Evolutionary conservation across 108 stramenopile species (phyloP).

Genomic region (Skeletonema menzelii): DNA sequence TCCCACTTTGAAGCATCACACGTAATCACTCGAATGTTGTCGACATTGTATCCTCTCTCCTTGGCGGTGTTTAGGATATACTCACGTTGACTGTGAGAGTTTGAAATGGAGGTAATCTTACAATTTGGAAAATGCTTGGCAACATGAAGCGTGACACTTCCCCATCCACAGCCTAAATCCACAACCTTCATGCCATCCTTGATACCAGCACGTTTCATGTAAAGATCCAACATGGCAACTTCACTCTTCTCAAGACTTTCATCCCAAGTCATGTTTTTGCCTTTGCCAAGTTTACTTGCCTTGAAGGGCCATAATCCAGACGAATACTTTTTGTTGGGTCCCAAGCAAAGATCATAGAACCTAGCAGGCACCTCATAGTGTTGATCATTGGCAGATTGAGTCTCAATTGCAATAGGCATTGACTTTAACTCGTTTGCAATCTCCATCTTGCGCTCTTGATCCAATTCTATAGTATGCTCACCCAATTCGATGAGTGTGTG

Average conservation of each 20-base stretch:
- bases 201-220: slow-evolving; percentile 84
- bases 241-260: slow-evolving; percentile 76
- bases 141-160: slow-evolving; percentile 86
- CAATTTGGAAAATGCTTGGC: slow-evolving; percentile 60
- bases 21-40: slow-evolving; percentile 89
- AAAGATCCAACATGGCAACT: slow-evolving; percentile 85
- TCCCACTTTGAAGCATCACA: slow-evolving; percentile 66
- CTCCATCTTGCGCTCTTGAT: slow-evolving; percentile 50
- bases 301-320: slow-evolving; percentile 70
- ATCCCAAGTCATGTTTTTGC: slow-evolving; percentile 15
- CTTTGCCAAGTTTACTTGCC: slow-evolving; percentile 48
- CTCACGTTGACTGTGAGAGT: slow-evolving; percentile 83
- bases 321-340: slow-evolving; percentile 93
- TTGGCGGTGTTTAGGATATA: slow-evolving; percentile 83
- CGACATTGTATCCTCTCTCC: slow-evolving; percentile 70
- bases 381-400: slow-evolving; percentile 91
- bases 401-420: slow-evolving; percentile 88
- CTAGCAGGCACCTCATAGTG: slow-evolving; percentile 97
- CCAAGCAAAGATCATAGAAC: slow-evolving; percentile 89
- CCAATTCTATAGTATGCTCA: slow-evolving; percentile 31
- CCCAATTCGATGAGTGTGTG: slow-evolving; percentile 56
- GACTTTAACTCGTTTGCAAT: slow-evolving; percentile 56
- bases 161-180: slow-evolving; percentile 93
- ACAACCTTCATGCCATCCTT: slow-evolving; percentile 87
- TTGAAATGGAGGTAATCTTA: slow-evolving; percentile 83